These are phyloP conservation scores for Starmerella davenportii DNA, from an alignment of 805 yeast genomes.

Conservation along the genomic window DNA sequence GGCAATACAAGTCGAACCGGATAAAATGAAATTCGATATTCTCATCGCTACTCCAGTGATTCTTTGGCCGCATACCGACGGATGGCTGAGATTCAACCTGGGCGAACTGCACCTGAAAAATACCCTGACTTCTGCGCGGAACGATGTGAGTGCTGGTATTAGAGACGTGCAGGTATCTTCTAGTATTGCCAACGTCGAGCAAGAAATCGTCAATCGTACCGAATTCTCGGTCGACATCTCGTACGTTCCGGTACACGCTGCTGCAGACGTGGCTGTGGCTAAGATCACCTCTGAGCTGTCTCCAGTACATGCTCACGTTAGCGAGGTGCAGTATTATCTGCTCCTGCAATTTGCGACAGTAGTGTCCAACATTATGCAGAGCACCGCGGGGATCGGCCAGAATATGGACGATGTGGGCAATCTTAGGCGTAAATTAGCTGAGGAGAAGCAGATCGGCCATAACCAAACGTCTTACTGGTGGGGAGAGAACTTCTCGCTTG, in stretches of 20 bases:
- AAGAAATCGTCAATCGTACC: conserved; percentile 28
- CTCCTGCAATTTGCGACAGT: conserved; percentile 38
- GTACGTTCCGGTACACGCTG: conserved; percentile 5
- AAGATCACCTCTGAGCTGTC: conserved; percentile 40
- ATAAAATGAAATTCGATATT: conserved; percentile 52
- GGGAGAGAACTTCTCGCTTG: conserved; percentile 12
- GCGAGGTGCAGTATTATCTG: conserved; percentile 54
- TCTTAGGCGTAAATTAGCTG: conserved; percentile 10
- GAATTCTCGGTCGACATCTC: conserved; percentile 8
- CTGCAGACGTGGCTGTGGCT: conserved; percentile 30
- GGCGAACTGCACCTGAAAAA: conserved; percentile 71
- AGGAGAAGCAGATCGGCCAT: conserved; percentile 14
- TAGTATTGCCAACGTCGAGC: conserved; percentile 27
- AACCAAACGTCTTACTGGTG: conserved; percentile 13
- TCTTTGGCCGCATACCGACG: conserved; percentile 48
- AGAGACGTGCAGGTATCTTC: conserved; percentile 57
- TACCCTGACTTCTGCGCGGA: conserved; percentile 29
- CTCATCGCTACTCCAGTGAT: conserved; percentile 65
- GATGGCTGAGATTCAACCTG: conserved; percentile 48
- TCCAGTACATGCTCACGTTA: conserved; percentile 43
- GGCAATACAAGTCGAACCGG: conserved; percentile 45
- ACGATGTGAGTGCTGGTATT: conserved; percentile 49
- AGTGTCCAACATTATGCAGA: conserved; percentile 36
- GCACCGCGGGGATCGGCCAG: conserved; percentile 33
- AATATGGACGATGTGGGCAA: conserved; percentile 24